Percentiles rank a stretch among this genome's conserved stretches.
Conservation (phyloP, 805 yeast species). For the Nakazawaea wickerhamii region DNA sequence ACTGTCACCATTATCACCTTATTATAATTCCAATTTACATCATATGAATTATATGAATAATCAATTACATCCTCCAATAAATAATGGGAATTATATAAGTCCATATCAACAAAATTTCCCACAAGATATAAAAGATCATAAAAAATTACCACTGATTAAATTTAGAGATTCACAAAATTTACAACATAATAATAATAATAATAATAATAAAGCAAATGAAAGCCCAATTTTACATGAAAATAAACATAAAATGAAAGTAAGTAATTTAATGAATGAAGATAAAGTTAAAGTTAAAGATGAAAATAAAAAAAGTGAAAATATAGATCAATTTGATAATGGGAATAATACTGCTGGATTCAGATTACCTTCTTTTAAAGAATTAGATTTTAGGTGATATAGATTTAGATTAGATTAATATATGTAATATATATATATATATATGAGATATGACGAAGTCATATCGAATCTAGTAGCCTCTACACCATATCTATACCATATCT, state of each 20-base stretch:
- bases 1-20: slow-evolving; percentile 9
- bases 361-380: slow-evolving; percentile 13
- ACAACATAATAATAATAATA: not conserved
- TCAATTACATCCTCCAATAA: slow-evolving; percentile 7
- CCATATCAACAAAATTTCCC: slow-evolving; percentile 11
- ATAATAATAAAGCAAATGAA: not conserved
- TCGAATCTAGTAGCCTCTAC: too few relatives aligned
- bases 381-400: slow-evolving; percentile 6
- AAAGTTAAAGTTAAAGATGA: not conserved
- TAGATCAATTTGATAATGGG: not conserved
- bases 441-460: too few relatives aligned
- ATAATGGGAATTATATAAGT: slow-evolving; percentile 1
- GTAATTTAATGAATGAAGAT: slow-evolving; percentile 11
- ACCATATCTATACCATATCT: too few relatives aligned
- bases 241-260: slow-evolving; percentile 8
- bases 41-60: slow-evolving; percentile 11
- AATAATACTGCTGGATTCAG: slow-evolving; percentile 1
- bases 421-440: not conserved
- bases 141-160: slow-evolving; percentile 13
- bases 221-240: slow-evolving; percentile 6
- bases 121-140: slow-evolving; percentile 4
- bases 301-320: not conserved
- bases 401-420: not conserved
- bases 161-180: slow-evolving; percentile 3
- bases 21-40: slow-evolving; percentile 9